phyloP scores from a whole-genome alignment of 2,329 filamentous ascomycete genomes.

The Plenodomus lindquistii region DNA sequence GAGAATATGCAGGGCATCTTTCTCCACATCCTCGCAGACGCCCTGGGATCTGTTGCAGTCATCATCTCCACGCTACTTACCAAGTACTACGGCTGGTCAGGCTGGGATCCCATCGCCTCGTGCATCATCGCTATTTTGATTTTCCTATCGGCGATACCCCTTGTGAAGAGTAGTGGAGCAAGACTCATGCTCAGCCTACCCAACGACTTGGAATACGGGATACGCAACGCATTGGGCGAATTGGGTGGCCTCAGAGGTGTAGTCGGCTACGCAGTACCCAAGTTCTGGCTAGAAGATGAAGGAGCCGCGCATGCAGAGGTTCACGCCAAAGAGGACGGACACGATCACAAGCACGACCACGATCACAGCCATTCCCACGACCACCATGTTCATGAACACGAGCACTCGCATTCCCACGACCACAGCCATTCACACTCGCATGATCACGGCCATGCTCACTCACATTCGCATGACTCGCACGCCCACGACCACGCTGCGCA shows the following conservation, averaged over 20 bases:
- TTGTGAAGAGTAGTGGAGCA: constrained; percentile 82
- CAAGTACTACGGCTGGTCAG: constrained; percentile 84
- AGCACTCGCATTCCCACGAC: constrained; percentile 20
- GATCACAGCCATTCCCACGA: constrained; percentile 34
- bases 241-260: constrained; percentile 83
- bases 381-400: constrained; percentile 14
- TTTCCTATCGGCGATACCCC: constrained; percentile 84
- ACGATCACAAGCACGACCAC: constrained; percentile 33
- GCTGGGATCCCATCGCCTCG: constrained; percentile 93
- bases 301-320: constrained; percentile 47
- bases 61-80: constrained; percentile 90
- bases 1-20: constrained; percentile 99
- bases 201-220: constrained; percentile 80
- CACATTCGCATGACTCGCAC: constrained; percentile 1
- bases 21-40: constrained; percentile 91
- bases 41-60: constrained; percentile 89
- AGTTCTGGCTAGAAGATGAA: constrained; percentile 88
- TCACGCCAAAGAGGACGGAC: constrained; percentile 45
- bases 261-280: constrained; percentile 79
- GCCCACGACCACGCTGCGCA: constrained; percentile 8
- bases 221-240: constrained; percentile 83
- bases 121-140: constrained; percentile 93
- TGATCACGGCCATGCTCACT: constrained; percentile 39
- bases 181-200: constrained; percentile 83
- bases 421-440: constrained; percentile 44